These are phyloP conservation scores for Sporisorium exsertum DNA, from an alignment of 1,284 basidiomycete species.

Conservation along the genomic window DNA sequence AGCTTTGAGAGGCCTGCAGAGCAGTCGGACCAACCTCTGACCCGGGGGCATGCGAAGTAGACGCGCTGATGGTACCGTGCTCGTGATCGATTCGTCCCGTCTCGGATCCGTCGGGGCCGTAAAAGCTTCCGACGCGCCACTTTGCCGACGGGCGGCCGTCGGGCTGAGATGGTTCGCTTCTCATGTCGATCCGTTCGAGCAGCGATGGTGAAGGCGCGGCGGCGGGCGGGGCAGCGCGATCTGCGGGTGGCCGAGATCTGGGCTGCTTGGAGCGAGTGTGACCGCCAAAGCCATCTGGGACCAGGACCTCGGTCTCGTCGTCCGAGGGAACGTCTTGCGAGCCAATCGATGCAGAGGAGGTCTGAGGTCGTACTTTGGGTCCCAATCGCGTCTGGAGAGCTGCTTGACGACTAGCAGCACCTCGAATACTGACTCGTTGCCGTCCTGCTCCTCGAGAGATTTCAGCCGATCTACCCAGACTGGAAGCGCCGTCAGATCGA, in stretches of 20 bases:
- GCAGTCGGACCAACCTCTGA: conserved; percentile 9
- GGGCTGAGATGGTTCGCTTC: background rate
- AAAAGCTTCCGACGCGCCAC: conserved; percentile 58
- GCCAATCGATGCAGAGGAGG: background rate
- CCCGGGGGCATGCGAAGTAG: background rate
- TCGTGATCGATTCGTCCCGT: conserved; percentile 43
- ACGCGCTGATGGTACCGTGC: conserved; percentile 28
- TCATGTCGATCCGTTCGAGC: conserved; percentile 30
- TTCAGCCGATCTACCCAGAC: conserved; percentile 51
- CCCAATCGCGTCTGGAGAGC: conserved; percentile 27
- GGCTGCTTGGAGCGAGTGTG: conserved; percentile 36
- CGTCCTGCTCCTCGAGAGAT: conserved; percentile 45
- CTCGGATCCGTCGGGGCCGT: conserved; percentile 52
- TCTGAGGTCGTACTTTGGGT: conserved; percentile 10
- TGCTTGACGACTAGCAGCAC: conserved; percentile 25
- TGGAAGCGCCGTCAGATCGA: conserved; percentile 45
- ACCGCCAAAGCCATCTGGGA: conserved; percentile 61
- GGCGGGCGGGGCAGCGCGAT: background rate
- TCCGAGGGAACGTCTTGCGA: conserved; percentile 17
- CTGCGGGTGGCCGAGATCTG: conserved; percentile 3
- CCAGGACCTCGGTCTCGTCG: conserved; percentile 43
- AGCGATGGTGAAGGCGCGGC: conserved; percentile 12
- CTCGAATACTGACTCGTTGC: conserved; percentile 24
- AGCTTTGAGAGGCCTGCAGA: background rate
- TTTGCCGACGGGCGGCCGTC: conserved; percentile 5